Evolutionary conservation across 306 rosid genomes (phyloP), one percentile per base, ranked within the genome.

Genomic region (Herpetospermum pedunculosum): DNA sequence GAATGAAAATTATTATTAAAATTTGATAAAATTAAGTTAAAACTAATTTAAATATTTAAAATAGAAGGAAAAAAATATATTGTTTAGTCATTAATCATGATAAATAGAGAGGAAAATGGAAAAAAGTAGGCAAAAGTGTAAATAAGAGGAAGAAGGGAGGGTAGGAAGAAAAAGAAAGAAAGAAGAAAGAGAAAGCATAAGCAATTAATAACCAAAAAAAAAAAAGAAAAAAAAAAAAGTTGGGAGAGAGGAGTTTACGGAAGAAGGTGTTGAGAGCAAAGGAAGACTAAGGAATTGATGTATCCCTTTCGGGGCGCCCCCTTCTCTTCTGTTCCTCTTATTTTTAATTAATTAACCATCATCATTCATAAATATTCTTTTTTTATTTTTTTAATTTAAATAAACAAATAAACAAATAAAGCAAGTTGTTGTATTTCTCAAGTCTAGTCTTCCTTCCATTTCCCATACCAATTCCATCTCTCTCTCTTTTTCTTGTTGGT

Each of bases 291-390:
- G 25, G 55, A 15, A 8, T 28, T 8, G 23, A 28, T 69, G 74
- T 70, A 44, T 49, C 35, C 38, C 57, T 26, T 43, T 70, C 26
- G 57, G 74, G 74, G 74, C 74, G 52, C 74, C 16, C 74, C 28
- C 14, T 29, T 47, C 38, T 15, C 53, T 19, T 26, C 23, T 70
- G 74, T 46, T 46, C 25, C 35, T 16, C 43, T 32, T 16, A 5
- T 15, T 21, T 6, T 68, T 65, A 9, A 38, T 37, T 63, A n/a
- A 18, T 35, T 35, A 34, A 35, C 4, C 9, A 9, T 21, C 16
- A 55, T n/a, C 28, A n/a, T n/a, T 48, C 18, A 13, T 19, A 52
- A 52, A 15, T 46, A 43, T 26, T 55, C 2, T 55, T 14, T 58
- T 0, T 11, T 28, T 4, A 10, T 25, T 59, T 8, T 15, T 62